These are phyloP conservation scores for Chaetoceros tenuissimus DNA, from an alignment of 108 stramenopile species.

Conservation along the genomic window DNA sequence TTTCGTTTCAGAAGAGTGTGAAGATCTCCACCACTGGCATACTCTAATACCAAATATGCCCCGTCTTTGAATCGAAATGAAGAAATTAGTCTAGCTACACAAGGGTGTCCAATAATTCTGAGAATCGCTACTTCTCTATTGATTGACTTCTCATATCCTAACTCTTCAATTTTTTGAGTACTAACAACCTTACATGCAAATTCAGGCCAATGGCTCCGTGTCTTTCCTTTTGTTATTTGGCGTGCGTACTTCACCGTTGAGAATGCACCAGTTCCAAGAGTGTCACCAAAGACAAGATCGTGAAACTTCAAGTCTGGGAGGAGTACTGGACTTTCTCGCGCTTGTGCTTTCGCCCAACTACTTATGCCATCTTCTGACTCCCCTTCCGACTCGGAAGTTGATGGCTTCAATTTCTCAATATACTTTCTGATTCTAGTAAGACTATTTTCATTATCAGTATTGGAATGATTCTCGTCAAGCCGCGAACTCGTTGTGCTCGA, in stretches of 20 bases:
- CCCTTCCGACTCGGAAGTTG: slow-evolving; percentile 17
- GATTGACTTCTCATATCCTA: slow-evolving; percentile 79
- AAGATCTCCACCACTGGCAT: slow-evolving; percentile 89
- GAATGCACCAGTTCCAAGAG: slow-evolving; percentile 88
- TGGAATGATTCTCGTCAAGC: neutral
- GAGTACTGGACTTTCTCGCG: slow-evolving; percentile 72
- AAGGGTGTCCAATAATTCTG: slow-evolving; percentile 77
- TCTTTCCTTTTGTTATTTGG: slow-evolving; percentile 60
- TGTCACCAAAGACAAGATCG: slow-evolving; percentile 94
- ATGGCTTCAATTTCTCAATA: slow-evolving; percentile 53
- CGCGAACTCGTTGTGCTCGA: too few species aligned
- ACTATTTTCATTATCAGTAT: neutral
- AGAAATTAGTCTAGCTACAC: slow-evolving; percentile 86
- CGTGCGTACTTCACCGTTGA: slow-evolving; percentile 84
- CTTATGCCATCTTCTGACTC: slow-evolving; percentile 38
- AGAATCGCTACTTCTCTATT: slow-evolving; percentile 90
- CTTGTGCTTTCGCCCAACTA: slow-evolving; percentile 66
- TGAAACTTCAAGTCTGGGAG: slow-evolving; percentile 90
- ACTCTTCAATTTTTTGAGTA: slow-evolving; percentile 62
- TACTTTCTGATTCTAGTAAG: slow-evolving; percentile 22
- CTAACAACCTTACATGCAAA: slow-evolving; percentile 91
- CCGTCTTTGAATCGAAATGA: slow-evolving; percentile 88
- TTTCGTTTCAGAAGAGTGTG: slow-evolving; percentile 67
- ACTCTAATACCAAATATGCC: slow-evolving; percentile 93
- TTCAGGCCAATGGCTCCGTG: slow-evolving; percentile 88